These are phyloP conservation scores for Umbilicaria muhlenbergii DNA, from an alignment of 495 filamentous ascomycete genomes.

Conservation along the genomic window DNA sequence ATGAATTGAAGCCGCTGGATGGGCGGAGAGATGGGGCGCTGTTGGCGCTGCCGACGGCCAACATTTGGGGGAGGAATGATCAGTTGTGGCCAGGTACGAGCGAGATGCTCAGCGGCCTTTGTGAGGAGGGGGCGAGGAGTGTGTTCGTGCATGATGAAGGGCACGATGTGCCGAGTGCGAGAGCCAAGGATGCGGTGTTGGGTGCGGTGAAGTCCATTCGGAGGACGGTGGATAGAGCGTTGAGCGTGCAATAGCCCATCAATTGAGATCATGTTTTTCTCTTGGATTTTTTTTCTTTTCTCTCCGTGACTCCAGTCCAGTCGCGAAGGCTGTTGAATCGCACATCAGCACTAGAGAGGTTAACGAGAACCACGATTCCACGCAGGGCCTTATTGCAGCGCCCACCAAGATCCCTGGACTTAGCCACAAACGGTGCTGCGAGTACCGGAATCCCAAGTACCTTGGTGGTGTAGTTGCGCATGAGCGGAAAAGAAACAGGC, in stretches of 20 bases:
- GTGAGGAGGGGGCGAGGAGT: constrained; percentile 7
- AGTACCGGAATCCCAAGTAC: too few relatives aligned
- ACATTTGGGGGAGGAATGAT: constrained; percentile 19
- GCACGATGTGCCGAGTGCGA: constrained; percentile 16
- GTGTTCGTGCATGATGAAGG: constrained; percentile 14
- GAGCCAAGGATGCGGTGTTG: constrained; percentile 8
- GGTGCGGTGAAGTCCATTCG: constrained; percentile 8
- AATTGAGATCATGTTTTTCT: too few relatives aligned
- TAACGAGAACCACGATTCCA: too few relatives aligned
- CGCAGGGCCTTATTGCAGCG: too few relatives aligned
- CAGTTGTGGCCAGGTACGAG: not conserved
- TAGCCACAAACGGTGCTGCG: too few relatives aligned
- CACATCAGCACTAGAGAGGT: too few relatives aligned
- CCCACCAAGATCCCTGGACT: too few relatives aligned
- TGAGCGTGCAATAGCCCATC: not conserved
- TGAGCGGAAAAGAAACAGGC: too few relatives aligned
- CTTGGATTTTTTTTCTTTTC: too few relatives aligned
- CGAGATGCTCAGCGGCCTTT: constrained; percentile 5
- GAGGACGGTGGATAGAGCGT: constrained; percentile 7
- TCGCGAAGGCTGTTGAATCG: too few relatives aligned
- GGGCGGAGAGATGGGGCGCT: not conserved
- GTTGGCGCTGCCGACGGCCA: constrained; percentile 16
- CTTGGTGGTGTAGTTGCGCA: too few relatives aligned
- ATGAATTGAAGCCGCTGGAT: constrained; percentile 2
- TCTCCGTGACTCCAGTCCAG: too few relatives aligned